A percentile compares a stretch with the other conserved stretches of the same genome.
These are phyloP conservation scores for Aspergillus sp. DNA, from an alignment of 2,329 filamentous ascomycete genomes.

Conservation along the genomic window DNA sequence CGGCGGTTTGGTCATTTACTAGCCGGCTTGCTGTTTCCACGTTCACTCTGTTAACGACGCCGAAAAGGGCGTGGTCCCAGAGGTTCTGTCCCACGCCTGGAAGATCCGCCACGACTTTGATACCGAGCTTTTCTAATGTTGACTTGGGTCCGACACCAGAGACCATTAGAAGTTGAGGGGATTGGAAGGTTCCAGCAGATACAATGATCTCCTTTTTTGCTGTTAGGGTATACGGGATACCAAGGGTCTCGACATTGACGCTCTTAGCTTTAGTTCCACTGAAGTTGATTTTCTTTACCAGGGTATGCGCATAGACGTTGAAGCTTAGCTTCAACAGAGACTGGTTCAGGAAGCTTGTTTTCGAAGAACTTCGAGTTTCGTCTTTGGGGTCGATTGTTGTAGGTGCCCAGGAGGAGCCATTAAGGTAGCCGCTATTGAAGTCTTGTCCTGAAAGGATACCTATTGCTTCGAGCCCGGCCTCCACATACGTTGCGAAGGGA, in stretches of 20 bases:
- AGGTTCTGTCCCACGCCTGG: slow-evolving; percentile 16
- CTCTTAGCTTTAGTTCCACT: slow-evolving; percentile 7
- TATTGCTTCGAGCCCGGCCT: slow-evolving; percentile 21
- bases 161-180: slow-evolving; percentile 24
- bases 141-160: slow-evolving; percentile 22
- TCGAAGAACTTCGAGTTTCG: slow-evolving; percentile 4
- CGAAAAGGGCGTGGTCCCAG: slow-evolving; percentile 14
- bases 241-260: slow-evolving; percentile 7
- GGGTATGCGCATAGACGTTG: slow-evolving; percentile 7
- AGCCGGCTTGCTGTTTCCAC: slow-evolving; percentile 3
- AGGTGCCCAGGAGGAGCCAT: background rate
- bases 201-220: slow-evolving; percentile 14
- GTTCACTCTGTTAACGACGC: slow-evolving; percentile 6
- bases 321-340: background rate
- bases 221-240: background rate
- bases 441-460: slow-evolving; percentile 24
- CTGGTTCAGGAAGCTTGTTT: slow-evolving; percentile 2
- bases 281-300: slow-evolving; percentile 15
- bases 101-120: slow-evolving; percentile 4
- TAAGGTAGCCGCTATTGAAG: slow-evolving; percentile 18
- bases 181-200: slow-evolving; percentile 14
- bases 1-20: background rate
- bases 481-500: slow-evolving; percentile 26
- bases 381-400: background rate
- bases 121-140: slow-evolving; percentile 2